These are phyloP conservation scores for Amphibolis antarctica DNA, from an alignment of 106 monocot genomes.

Conservation along the genomic window DNA sequence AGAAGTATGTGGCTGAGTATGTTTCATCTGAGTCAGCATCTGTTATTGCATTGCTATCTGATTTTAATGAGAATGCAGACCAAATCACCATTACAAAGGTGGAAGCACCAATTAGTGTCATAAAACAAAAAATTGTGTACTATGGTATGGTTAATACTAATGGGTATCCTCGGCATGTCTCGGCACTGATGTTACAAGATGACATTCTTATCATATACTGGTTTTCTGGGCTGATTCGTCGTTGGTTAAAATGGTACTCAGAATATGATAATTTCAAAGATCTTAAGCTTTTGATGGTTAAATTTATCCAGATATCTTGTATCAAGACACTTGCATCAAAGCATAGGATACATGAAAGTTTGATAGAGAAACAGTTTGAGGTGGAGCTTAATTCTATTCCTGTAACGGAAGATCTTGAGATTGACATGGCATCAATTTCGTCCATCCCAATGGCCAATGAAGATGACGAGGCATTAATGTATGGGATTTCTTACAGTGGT, in stretches of 20 bases:
- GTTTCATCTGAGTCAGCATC: conserved; percentile 48
- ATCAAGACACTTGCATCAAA: conserved; percentile 77
- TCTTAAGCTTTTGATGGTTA: conserved; percentile 42
- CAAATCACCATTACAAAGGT: conserved; percentile 21
- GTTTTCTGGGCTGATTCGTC: conserved; percentile 61
- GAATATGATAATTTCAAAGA: conserved; percentile 52
- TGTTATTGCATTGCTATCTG: conserved; percentile 30
- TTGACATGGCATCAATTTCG: conserved; percentile 9
- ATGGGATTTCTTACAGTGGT: conserved; percentile 55
- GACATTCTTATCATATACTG: conserved; percentile 62
- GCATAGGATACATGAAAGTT: conserved; percentile 49
- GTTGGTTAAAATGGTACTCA: conserved; percentile 80
- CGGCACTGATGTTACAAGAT: conserved; percentile 58
- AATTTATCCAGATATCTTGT: conserved; percentile 60
- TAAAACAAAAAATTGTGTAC: conserved; percentile 35
- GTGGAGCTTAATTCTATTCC: conserved; percentile 39
- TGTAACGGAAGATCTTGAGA: conserved; percentile 32
- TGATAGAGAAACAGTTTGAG: conserved; percentile 67
- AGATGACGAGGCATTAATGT: conserved; percentile 55
- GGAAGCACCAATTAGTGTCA: conserved; percentile 48
- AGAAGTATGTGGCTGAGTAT: conserved; percentile 43
- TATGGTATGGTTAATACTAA: conserved; percentile 56
- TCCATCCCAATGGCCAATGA: neutral
- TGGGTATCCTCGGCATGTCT: conserved; percentile 61
- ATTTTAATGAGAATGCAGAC: neutral